Percentiles rank a stretch among this genome's conserved stretches.
These are phyloP conservation scores for Coemansia sp. DNA, from an alignment of 192 early-diverging fungal species.

Conservation along the genomic window DNA sequence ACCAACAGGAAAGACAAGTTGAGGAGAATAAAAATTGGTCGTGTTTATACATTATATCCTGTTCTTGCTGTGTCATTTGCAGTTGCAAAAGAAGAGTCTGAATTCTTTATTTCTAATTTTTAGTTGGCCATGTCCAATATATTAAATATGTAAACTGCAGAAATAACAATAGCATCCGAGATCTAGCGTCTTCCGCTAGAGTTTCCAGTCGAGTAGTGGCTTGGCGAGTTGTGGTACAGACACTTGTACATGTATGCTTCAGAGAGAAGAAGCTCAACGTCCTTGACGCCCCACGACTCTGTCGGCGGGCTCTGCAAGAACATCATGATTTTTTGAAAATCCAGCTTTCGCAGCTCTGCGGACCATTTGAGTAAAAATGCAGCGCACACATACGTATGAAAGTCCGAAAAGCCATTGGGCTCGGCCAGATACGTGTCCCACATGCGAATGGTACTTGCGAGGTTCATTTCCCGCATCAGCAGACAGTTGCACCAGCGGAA, in stretches of 20 bases:
- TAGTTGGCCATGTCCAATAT: too few species aligned
- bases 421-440: constrained; percentile 96
- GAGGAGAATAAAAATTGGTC: too few species aligned
- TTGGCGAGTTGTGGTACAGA: constrained; percentile 90
- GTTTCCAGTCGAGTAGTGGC: constrained; percentile 58
- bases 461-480: constrained; percentile 92
- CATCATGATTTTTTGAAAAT: constrained; percentile 94
- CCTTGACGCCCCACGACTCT: constrained; percentile 80
- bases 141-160: not conserved
- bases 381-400: constrained; percentile 98
- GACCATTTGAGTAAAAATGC: constrained; percentile 97
- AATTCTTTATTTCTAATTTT: too few species aligned
- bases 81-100: too few species aligned
- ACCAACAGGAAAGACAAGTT: too few species aligned
- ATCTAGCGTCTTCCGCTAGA: constrained; percentile 1
- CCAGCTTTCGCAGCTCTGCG: constrained; percentile 79
- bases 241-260: constrained; percentile 98
- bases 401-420: constrained; percentile 78
- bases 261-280: constrained; percentile 91
- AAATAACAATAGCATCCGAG: not conserved
- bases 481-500: constrained; percentile 99
- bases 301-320: constrained; percentile 92
- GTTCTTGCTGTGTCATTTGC: too few species aligned
- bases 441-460: constrained; percentile 90
- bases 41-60: too few species aligned